phyloP scores from a whole-genome alignment of 208 protist genomes.

The Entamoeba invadens region DNA sequence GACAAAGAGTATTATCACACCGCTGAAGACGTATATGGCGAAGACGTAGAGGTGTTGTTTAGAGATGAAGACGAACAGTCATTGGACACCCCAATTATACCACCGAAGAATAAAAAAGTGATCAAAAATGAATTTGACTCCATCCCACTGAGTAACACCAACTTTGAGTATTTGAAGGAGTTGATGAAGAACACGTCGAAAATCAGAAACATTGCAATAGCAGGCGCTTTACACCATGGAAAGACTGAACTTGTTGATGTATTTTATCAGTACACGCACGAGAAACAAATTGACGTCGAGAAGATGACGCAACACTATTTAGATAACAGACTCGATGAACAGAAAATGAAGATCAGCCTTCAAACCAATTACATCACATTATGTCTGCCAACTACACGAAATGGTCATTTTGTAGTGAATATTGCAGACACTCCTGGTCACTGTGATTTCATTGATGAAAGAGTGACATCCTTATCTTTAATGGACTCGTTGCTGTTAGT shows the following conservation, averaged over 20 bases:
- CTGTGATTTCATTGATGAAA: constrained; percentile 2
- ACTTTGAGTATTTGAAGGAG: neutral
- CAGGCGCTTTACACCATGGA: constrained; percentile 1
- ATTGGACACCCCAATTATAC: neutral
- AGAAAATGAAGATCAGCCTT: neutral
- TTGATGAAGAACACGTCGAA: neutral
- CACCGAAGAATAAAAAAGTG: neutral
- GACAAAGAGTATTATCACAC: neutral
- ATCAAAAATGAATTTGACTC: neutral
- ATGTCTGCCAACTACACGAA: neutral
- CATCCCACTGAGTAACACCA: neutral
- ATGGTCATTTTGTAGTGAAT: neutral
- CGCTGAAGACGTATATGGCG: neutral
- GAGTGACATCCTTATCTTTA: neutral
- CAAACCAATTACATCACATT: neutral
- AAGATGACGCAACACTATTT: neutral
- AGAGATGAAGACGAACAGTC: neutral
- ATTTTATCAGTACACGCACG: neutral
- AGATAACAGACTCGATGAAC: constrained; percentile 3
- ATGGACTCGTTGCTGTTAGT: neutral
- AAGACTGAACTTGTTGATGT: neutral
- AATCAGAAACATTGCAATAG: neutral
- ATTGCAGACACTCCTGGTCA: constrained; percentile 17
- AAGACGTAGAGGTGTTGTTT: neutral
- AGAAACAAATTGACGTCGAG: neutral